A percentile compares a stretch with the other conserved stretches of the same genome.
Evolutionary conservation across 768 basidiomycete species (phyloP).

Genomic region (Agaricus subrufescens): DNA sequence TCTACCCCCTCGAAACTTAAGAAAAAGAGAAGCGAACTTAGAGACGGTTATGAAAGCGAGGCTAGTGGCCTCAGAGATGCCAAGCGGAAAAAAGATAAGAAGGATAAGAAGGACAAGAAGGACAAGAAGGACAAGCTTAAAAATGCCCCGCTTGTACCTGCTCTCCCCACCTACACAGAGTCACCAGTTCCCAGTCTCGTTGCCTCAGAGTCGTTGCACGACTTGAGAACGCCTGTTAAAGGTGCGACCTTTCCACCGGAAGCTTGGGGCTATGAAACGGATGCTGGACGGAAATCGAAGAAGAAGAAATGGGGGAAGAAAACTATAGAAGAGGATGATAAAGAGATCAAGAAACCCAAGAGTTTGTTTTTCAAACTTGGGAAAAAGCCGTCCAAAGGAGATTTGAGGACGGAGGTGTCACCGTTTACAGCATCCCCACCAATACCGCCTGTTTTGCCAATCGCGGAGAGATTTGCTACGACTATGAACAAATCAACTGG

Average conservation of each 20-base stretch:
- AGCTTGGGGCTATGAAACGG: slow-evolving; percentile 34
- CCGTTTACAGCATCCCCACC: slow-evolving; percentile 22
- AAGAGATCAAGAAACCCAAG: slow-evolving; percentile 30
- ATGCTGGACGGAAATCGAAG: slow-evolving; percentile 26
- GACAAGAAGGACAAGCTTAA: slow-evolving; percentile 11
- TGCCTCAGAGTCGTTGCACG: neutral
- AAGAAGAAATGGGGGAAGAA: slow-evolving; percentile 7
- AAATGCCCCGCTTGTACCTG: slow-evolving; percentile 4
- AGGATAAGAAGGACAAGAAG: slow-evolving; percentile 17
- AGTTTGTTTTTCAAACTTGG: slow-evolving; percentile 40
- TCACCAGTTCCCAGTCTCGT: neutral
- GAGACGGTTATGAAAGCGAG: slow-evolving; percentile 50
- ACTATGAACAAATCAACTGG: slow-evolving; percentile 16
- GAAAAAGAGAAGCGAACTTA: slow-evolving; percentile 29
- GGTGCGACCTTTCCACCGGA: slow-evolving; percentile 11
- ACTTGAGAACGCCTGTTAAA: slow-evolving; percentile 20
- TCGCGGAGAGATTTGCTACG: slow-evolving; percentile 43
- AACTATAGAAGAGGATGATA: slow-evolving; percentile 4
- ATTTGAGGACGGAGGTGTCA: slow-evolving; percentile 23
- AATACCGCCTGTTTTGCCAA: slow-evolving; percentile 27
- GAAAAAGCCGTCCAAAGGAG: slow-evolving; percentile 32
- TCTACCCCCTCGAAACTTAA: slow-evolving; percentile 31
- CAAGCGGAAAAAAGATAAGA: slow-evolving; percentile 20
- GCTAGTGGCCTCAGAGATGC: slow-evolving; percentile 45
- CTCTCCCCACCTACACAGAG: neutral